Conservation (phyloP, 1,139 yeast species). For the Barnettozyma hawaiiensis region DNA sequence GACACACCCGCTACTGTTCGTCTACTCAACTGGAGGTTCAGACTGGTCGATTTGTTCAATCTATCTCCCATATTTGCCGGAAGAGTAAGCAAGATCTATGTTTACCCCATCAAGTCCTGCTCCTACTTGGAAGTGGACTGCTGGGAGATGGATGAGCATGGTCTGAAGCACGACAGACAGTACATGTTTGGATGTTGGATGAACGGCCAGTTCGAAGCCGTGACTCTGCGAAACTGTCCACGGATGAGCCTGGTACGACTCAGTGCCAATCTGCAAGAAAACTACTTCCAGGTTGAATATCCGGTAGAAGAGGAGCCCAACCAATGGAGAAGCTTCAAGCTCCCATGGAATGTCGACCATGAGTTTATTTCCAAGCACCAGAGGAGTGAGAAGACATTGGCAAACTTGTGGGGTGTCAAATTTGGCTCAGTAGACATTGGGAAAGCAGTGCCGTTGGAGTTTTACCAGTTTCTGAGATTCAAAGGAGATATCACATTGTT, state of each 20-base stretch:
- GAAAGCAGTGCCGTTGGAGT: conserved; percentile 23
- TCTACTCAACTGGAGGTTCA: conserved; percentile 2
- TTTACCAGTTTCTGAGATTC: conserved; percentile 18
- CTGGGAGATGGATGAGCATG: conserved; percentile 33
- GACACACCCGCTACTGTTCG: background rate
- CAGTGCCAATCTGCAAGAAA: conserved; percentile 23
- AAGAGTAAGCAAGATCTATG: conserved; percentile 26
- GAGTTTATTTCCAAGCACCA: conserved; percentile 24
- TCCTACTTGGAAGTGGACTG: conserved; percentile 31
- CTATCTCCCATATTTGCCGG: conserved; percentile 15
- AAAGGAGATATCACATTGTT: conserved; percentile 24
- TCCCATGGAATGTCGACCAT: conserved; percentile 27
- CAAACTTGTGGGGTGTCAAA: conserved; percentile 27
- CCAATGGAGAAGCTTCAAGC: conserved; percentile 22
- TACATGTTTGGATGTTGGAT: conserved; percentile 32
- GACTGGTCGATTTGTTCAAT: background rate
- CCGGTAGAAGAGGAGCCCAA: conserved; percentile 16
- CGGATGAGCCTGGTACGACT: conserved; percentile 30
- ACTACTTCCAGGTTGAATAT: conserved; percentile 28
- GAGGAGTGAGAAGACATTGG: too few species aligned
- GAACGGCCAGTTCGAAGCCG: conserved; percentile 27
- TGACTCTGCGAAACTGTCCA: conserved; percentile 34
- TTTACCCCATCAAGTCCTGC: conserved; percentile 40
- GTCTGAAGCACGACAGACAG: conserved; percentile 38
- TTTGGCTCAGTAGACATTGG: conserved; percentile 24